Percentiles rank a stretch among this genome's conserved stretches.
Conservation (phyloP, 257 asterid genomes). For the Primulina eburnea region DNA sequence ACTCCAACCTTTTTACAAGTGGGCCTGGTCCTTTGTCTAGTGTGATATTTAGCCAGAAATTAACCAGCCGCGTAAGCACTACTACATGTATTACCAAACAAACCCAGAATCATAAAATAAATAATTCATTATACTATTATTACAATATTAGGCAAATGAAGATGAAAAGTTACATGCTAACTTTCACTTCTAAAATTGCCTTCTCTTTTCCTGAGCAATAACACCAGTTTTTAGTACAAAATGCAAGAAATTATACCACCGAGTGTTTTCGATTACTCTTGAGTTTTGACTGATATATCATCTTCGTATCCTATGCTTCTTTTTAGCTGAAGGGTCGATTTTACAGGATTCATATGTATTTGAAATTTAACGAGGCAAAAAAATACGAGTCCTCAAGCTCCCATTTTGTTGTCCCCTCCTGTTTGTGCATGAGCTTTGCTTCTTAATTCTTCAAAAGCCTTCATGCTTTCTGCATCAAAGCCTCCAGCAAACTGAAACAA, state of each 20-base stretch:
- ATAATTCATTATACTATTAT: no score
- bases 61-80: no score
- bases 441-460: slow-evolving; percentile 93
- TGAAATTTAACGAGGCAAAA: not conserved
- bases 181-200: not conserved
- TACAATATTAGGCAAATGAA: no score
- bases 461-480: slow-evolving; percentile 96
- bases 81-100: no score
- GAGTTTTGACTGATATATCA: not conserved
- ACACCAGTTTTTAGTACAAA: no score
- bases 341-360: not conserved
- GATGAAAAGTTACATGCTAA: not conserved
- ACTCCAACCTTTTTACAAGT: no score
- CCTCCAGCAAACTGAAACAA: slow-evolving; percentile 94
- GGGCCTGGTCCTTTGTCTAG: no score
- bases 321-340: not conserved
- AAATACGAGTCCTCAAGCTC: slow-evolving; percentile 30
- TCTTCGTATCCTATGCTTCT: not conserved
- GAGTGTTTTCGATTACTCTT: not conserved
- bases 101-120: no score
- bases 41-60: no score
- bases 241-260: no score
- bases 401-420: slow-evolving; percentile 45
- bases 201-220: not conserved
- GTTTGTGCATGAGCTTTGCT: slow-evolving; percentile 57